Base-by-base conservation (phyloP, 2,329 filamentous ascomycete genomes). In the Aspergillus ochraceoroseus region DNA sequence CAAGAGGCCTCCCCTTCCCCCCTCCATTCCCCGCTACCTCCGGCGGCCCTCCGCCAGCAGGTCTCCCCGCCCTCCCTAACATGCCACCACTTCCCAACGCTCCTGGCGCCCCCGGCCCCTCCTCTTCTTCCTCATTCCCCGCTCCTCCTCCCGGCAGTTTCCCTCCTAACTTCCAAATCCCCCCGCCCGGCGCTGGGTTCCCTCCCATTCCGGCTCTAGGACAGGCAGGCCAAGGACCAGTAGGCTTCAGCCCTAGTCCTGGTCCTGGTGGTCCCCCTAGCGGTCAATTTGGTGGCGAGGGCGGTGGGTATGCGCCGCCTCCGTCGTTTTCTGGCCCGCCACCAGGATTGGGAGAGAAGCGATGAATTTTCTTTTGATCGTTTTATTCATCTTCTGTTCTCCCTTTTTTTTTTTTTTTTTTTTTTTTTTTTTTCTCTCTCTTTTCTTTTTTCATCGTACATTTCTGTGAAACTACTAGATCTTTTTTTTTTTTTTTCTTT, bases 1-100 rank as follows among this genome's bases (percentile, higher is more conserved):
- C 71, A 40, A 70, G 73, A 52, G 74, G 75, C 38, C 69, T 68
- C 33, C 74, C 69, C 27, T 74, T 79, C 47, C 75, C 74, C 3
- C 73, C 74, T 5, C 70, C 67, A 7, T 54, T 58, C 32, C 54
- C 59, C n/a, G 52, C 56, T 35, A 44, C 56, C 22, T 41, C 58
- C 32, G 69, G 51, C 52, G 61, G 46, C 17, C 64, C 66, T 11
- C 64, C 64, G 20, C 63, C 61, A 28, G 60, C 59, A 15, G 57
- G 58, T 51, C 46, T 70, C 32, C 58, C 59, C 6, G 48, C 58
- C 7, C 49, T 65, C 34, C 62, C 63, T 32, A 63, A 64, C 46
- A 62, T 68, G 60, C 67, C 68, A 26, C 59, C 61, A 28, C 62
- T 58, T 22, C 65, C 63, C 29, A 49, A 72, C 41, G 70, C 70